A percentile compares a stretch with the other conserved stretches of the same genome.
Evolutionary conservation across 1,139 yeast species (phyloP).

Genomic region (Dujonia santamariae): DNA sequence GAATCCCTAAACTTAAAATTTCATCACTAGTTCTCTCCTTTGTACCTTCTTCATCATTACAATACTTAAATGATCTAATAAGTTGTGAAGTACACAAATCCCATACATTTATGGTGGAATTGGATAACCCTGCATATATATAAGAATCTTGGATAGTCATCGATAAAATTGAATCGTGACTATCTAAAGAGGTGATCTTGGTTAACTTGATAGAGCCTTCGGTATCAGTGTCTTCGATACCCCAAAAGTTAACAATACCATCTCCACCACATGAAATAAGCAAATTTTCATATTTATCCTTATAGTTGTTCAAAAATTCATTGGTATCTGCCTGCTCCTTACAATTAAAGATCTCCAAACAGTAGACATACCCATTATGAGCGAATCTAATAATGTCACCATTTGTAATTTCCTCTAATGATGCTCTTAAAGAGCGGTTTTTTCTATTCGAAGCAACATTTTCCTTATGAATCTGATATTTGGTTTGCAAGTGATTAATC

Average conservation of each 20-base stretch:
- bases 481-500: conserved; percentile 30
- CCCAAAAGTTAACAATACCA: conserved; percentile 81
- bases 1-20: conserved; percentile 43
- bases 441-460: neutral
- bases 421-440: neutral
- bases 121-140: conserved; percentile 74
- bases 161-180: conserved; percentile 68
- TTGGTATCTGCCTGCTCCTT: conserved; percentile 12
- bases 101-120: conserved; percentile 76
- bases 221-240: conserved; percentile 14
- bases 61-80: conserved; percentile 54
- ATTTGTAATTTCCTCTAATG: conserved; percentile 64
- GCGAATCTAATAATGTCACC: conserved; percentile 74
- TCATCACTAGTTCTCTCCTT: conserved; percentile 20
- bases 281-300: conserved; percentile 15
- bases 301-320: conserved; percentile 21
- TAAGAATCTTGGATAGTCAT: conserved; percentile 61
- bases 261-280: conserved; percentile 79
- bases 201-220: conserved; percentile 11
- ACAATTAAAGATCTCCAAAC: conserved; percentile 45
- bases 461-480: conserved; percentile 23
- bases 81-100: conserved; percentile 78
- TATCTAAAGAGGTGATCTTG: conserved; percentile 48
- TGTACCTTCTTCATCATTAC: conserved; percentile 22
- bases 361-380: conserved; percentile 85